Base-by-base conservation (phyloP, 164 flowering plant genomes). In the Hamamelis virginiana region DNA sequence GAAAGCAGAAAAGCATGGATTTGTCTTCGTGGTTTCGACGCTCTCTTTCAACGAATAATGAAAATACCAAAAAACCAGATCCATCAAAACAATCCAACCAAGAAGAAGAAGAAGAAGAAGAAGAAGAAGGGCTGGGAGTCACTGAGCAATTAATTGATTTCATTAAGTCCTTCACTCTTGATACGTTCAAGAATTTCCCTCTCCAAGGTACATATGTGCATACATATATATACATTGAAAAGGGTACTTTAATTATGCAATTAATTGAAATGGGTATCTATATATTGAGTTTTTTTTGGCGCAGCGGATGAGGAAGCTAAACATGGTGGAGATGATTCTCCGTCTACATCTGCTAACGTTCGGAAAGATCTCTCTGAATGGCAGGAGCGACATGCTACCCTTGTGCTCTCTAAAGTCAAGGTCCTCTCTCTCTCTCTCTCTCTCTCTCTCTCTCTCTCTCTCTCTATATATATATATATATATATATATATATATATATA, bases 371-470 rank as follows among this genome's bases (percentile, higher is more conserved):
- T 94, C 21, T 87, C 91, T 1, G 89, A 87, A 1, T 94, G 97
- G 96, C 97, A 94, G 75, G 86, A 89, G 74, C 70, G 73, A 22
- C 98, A 94, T 67, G 98, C 97, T 28, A 72, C 62, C 4, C 84
- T 92, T 65, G 83, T 92, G 33, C 87, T 94, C 21, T 85, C 94
- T 51, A 80, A 75, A 75, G 86, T 80, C 56, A 87, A 94, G 91
- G 97, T 94, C 27, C 22, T 60, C 44, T 59, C 44, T 59, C 63
- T 27, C 43, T 28, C 62, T n/a, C n/a, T n/a, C n/a, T n/a, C n/a
- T n/a, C n/a, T n/a, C n/a, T n/a, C n/a, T n/a, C n/a, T n/a, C n/a
- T n/a, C n/a, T n/a, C n/a, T n/a, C n/a, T n/a, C n/a, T n/a, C n/a
- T n/a, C n/a, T n/a, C n/a, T n/a, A n/a, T n/a, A n/a, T n/a, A 33